Conservation (phyloP, 164 flowering plant species). For the Macadamia tetraphylla region DNA sequence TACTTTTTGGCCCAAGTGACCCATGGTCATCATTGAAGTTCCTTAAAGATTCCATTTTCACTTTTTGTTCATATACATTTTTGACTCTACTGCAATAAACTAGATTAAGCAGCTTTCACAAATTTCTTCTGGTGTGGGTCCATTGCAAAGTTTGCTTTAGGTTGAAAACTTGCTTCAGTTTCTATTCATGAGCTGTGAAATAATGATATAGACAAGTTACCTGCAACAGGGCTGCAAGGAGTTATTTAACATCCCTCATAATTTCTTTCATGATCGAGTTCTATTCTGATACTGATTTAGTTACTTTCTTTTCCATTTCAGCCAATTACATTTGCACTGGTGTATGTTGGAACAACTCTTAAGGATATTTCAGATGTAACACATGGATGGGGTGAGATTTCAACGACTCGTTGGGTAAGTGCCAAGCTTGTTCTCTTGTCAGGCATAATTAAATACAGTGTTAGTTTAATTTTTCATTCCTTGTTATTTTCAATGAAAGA, state of each 20-base stretch:
- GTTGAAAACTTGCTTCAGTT: not conserved
- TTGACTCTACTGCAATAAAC: no score
- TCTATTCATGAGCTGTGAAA: not conserved
- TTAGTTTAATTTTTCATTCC: not conserved
- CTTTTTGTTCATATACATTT: no score
- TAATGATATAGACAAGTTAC: no score
- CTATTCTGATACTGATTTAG: conserved; percentile 6
- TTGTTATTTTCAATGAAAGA: not conserved
- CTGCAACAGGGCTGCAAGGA: no score
- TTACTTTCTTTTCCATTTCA: conserved; percentile 26
- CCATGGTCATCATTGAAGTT: no score
- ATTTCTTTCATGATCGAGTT: not conserved
- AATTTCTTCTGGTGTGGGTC: no score
- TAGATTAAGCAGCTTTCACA: no score
- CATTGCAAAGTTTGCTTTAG: not conserved
- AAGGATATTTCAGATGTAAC: conserved; percentile 98
- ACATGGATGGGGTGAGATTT: conserved; percentile 82
- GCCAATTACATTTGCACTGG: conserved; percentile 87
- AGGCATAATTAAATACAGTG: not conserved
- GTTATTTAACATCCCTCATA: not conserved
- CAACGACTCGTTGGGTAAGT: conserved; percentile 79
- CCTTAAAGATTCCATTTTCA: no score
- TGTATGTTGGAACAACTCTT: conserved; percentile 90
- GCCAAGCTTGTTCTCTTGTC: not conserved
- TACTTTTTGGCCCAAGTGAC: no score